Conservation (phyloP, 345 rosid genomes). For the Physaria fendleri region DNA sequence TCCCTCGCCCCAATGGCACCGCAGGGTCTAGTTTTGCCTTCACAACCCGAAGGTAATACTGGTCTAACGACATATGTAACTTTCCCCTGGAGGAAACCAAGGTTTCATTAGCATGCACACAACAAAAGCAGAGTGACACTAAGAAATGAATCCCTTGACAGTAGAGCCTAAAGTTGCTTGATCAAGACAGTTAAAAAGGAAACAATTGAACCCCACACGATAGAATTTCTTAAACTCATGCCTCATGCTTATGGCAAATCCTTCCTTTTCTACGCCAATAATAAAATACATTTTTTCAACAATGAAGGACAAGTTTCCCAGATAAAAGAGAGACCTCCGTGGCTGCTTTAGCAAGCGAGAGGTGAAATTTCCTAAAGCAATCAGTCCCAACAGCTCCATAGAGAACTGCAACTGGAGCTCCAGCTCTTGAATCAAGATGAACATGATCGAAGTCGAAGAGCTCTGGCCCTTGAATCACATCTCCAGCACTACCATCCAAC, state of each 20-base stretch:
- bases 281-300: background rate
- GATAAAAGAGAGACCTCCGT: constrained; percentile 43
- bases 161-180: background rate
- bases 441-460: constrained; percentile 82
- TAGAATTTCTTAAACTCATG: background rate
- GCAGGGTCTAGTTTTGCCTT: constrained; percentile 57
- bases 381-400: constrained; percentile 91
- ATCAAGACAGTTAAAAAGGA: background rate
- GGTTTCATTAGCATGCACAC: constrained; percentile 10
- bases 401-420: constrained; percentile 63
- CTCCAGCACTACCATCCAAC: constrained; percentile 44
- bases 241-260: background rate
- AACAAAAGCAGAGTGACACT: background rate
- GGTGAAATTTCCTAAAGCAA: constrained; percentile 79
- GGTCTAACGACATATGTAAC: constrained; percentile 88
- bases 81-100: constrained; percentile 56
- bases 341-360: constrained; percentile 57
- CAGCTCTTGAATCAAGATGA: constrained; percentile 51
- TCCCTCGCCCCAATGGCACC: constrained; percentile 80
- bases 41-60: constrained; percentile 86
- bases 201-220: background rate
- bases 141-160: background rate
- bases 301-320: background rate
- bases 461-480: constrained; percentile 67
- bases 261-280: background rate